phyloP scores from a whole-genome alignment of 148 eudicot species.

The Rhododendron griersonianum region DNA sequence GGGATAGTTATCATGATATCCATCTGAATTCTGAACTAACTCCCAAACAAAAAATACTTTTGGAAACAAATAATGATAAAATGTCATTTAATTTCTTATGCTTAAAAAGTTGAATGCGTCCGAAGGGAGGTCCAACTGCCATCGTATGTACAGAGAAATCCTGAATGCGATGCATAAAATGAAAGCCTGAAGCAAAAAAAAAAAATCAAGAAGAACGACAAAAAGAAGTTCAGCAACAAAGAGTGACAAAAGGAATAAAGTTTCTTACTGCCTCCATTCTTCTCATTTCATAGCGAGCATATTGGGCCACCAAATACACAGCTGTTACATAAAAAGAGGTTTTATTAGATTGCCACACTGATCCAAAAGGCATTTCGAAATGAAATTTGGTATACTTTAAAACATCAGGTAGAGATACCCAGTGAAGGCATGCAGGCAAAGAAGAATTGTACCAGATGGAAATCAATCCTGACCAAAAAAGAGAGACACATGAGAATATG shows the following conservation, averaged over 20 bases:
- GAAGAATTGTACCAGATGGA: slow-evolving; percentile 86
- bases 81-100: not conserved
- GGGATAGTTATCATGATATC: not conserved
- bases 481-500: slow-evolving; percentile 18
- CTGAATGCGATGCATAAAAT: not conserved
- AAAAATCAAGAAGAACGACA: not conserved
- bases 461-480: slow-evolving; percentile 62
- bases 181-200: not conserved
- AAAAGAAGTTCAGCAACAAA: not conserved
- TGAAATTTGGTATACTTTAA: not conserved
- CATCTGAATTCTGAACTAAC: not conserved
- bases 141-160: not conserved
- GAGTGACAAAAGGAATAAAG: not conserved
- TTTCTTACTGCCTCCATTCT: slow-evolving; percentile 76
- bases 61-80: not conserved
- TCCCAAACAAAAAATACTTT: not conserved
- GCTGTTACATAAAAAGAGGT: slow-evolving; percentile 53
- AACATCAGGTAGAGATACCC: slow-evolving; percentile 39
- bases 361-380: slow-evolving; percentile 3
- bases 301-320: slow-evolving; percentile 83
- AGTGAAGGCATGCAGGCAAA: slow-evolving; percentile 83
- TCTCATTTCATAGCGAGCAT: slow-evolving; percentile 73
- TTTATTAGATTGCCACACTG: slow-evolving; percentile 18
- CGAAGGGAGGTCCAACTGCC: not conserved
- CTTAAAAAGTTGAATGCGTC: not conserved